Conservation (phyloP, 805 yeast species). For the Lipomyces anomalus region DNA sequence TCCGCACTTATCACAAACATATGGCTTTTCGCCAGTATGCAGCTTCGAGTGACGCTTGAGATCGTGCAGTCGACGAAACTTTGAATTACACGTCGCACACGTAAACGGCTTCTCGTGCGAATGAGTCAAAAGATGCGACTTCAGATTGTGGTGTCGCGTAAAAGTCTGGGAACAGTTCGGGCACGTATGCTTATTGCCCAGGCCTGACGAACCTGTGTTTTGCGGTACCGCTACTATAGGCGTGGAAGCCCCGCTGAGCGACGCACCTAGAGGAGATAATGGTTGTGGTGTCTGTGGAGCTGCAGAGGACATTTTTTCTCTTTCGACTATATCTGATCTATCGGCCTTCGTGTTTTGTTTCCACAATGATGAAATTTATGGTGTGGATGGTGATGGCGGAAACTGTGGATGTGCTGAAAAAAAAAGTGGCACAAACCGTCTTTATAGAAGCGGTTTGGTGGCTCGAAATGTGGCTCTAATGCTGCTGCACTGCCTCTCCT, state of each 20-base stretch:
- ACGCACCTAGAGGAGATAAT: not conserved
- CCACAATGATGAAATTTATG: too few species aligned
- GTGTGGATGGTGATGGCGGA: too few species aligned
- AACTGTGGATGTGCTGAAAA: not conserved
- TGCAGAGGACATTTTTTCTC: not conserved
- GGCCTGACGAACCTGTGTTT: too few species aligned
- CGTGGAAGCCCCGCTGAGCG: not conserved
- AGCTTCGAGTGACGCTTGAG: slow-evolving; percentile 67
- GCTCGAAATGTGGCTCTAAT: not conserved
- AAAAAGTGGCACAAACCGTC: not conserved
- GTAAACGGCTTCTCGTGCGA: slow-evolving; percentile 56
- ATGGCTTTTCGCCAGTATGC: slow-evolving; percentile 74
- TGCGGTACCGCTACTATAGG: too few species aligned
- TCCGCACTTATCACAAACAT: slow-evolving; percentile 53
- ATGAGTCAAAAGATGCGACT: slow-evolving; percentile 66
- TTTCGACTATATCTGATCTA: too few species aligned
- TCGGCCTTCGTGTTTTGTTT: too few species aligned
- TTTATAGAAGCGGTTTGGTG: not conserved
- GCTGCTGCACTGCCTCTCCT: not conserved
- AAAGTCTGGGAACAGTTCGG: slow-evolving; percentile 57
- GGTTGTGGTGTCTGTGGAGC: not conserved
- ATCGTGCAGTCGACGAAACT: slow-evolving; percentile 70
- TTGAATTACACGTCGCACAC: slow-evolving; percentile 55
- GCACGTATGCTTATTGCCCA: slow-evolving; percentile 35
- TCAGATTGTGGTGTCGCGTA: slow-evolving; percentile 68